These are phyloP conservation scores for Stachybotrys elegans DNA, from an alignment of 2,329 filamentous ascomycete genomes.

Conservation along the genomic window DNA sequence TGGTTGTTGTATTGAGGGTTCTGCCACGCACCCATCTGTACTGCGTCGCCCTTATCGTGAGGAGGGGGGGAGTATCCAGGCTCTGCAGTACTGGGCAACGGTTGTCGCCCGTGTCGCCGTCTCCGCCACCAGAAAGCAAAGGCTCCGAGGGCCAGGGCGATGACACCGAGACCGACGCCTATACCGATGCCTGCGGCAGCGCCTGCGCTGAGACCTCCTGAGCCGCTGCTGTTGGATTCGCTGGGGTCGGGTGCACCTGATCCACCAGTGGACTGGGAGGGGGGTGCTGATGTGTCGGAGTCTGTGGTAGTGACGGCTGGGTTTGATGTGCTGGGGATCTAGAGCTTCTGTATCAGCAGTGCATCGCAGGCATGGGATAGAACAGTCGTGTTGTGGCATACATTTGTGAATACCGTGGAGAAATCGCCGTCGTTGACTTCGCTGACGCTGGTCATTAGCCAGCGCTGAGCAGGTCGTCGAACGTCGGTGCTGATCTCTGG, in stretches of 20 bases:
- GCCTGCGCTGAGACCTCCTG: slow-evolving; percentile 19
- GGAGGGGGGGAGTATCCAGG: too few species aligned
- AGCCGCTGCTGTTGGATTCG: slow-evolving; percentile 2
- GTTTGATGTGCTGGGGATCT: slow-evolving; percentile 8
- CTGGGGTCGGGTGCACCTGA: slow-evolving; percentile 2
- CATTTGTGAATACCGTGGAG: slow-evolving; percentile 25
- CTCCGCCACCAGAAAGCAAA: slow-evolving; percentile 23
- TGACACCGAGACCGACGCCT: slow-evolving; percentile 18
- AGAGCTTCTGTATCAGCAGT: slow-evolving; percentile 5
- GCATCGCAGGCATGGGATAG: neutral
- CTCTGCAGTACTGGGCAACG: too few species aligned
- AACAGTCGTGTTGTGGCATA: slow-evolving; percentile 7
- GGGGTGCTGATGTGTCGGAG: slow-evolving; percentile 1
- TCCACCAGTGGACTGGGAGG: neutral
- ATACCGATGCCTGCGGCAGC: slow-evolving; percentile 25
- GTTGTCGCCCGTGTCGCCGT: neutral
- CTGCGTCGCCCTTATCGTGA: too few species aligned
- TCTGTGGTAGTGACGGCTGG: slow-evolving; percentile 4
- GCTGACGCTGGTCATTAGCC: slow-evolving; percentile 25
- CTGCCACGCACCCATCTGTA: too few species aligned
- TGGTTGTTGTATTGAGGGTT: too few species aligned
- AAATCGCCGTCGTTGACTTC: slow-evolving; percentile 25
- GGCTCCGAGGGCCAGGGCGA: slow-evolving; percentile 14
- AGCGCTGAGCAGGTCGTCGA: slow-evolving; percentile 24
- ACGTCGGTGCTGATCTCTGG: slow-evolving; percentile 15